Evolutionary conservation across 2,329 filamentous ascomycete species (phyloP), one percentile per base, ranked within the genome.

Genomic region (Ceratocystis papillata): DNA sequence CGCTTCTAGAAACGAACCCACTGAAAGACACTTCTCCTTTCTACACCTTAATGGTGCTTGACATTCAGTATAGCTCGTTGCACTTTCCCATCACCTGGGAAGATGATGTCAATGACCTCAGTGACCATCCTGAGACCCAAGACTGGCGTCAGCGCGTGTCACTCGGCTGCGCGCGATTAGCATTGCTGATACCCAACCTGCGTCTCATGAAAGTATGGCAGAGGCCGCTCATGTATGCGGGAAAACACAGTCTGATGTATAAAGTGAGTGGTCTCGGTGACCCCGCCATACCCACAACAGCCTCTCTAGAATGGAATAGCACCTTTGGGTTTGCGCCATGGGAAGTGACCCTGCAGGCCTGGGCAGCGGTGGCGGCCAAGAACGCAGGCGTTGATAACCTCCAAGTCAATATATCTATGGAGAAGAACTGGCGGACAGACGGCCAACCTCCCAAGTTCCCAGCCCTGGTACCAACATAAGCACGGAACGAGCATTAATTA

Each of bases 181-280:
- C 70, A 1, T 53, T 68, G 33, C 66, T 68, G n/a, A 71, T 71
- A 69, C 70, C 70, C 10, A 41, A 44, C 17, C 48, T 75, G 22
- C 67, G 63, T 22, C 64, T 65, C 28, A 64, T 71, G 67, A 65
- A 63, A 10, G 60, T 71, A 44, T 67, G 64, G 45, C 70, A 71
- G 62, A 66, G 70, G n/a, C 69, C 69, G 17, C 66, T 71, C 15
- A 70, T 71, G 70, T 71, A 69, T 65, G 70, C 70, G 1, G 70
- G 70, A n/a, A 70, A 69, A 67, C 70, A 71, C 48, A 59, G 68
- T 33, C 68, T 71, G 20, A 62, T 64, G 48, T 71, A 71, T 62
- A 50, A 22, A 10, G 67, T 69, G 15, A 41, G 65, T 3, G n/a
- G 37, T 1, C 17, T 46, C 2, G 48, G 37, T 5, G 5, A 45